Evolutionary conservation across 371 early-diverging fungal species (phyloP), one percentile per base, ranked within the genome.

Genomic region (Mucor velutinosus): DNA sequence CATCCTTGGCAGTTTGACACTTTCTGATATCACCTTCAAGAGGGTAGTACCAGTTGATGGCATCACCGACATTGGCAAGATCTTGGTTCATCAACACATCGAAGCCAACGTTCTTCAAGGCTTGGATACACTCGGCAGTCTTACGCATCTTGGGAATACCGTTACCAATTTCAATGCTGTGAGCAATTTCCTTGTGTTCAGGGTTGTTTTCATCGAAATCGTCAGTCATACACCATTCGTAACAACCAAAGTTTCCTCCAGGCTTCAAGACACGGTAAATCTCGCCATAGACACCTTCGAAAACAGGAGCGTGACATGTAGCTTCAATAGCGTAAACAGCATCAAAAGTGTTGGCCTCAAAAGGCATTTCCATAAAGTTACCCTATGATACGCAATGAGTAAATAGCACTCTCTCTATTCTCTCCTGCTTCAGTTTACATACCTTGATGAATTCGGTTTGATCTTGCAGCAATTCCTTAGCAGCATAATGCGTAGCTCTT

Each of bases 251-350:
- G 62, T 79, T 78, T 45, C 91, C 93, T 35, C 97, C 97, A 39
- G 97, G 96, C 83, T 95, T 96, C 64, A 97, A 74, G 12, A 94
- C 91, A 57, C 95, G 89, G 87, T 90, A 96, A 64, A 93, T 91
- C 73, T 97, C 93, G 29, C 87, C 83, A 75, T 96, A 97, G 55
- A 93, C 94, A 69, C 90, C 90, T 71, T 92, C 92, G 57, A 96
- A 88, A 1, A 85, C 79, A 14, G 92, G 93, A 0, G 94, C 92
- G 64, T 94, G 97, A 80, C 92, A 92, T 41, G 95, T 94, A 53
- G 97, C 97, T 83, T 97, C 97, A 73, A 97, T 93, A 45, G 95
- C 95, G 72, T 96, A 97, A 4, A 85, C 88, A 51, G 93, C 94
- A 77, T 97, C 97, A 59, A 92, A 94, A 32, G 83, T 58, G 74